Conservation (phyloP, 208 protist genomes). For the Wallacemonas sp. region DNA sequence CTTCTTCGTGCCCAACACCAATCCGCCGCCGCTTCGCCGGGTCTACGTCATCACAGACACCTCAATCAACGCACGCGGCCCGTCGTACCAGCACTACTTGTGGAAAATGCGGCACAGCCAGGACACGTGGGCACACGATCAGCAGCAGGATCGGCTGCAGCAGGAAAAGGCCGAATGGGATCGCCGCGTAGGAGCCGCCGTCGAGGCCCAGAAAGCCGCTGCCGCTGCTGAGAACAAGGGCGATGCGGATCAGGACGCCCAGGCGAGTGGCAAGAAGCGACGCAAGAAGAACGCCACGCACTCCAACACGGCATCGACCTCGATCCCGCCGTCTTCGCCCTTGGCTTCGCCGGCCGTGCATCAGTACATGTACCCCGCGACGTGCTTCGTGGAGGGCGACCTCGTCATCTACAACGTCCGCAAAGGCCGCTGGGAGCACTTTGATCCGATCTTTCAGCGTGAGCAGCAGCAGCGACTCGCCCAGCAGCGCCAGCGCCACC, state of each 20-base stretch:
- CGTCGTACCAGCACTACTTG: conserved; percentile 31
- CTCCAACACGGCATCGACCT: neutral
- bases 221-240: neutral
- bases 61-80: conserved; percentile 25
- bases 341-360: conserved; percentile 13
- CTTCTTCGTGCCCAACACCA: conserved; percentile 11
- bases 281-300: neutral
- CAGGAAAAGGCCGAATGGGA: neutral
- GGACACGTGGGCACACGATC: conserved; percentile 5
- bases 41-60: conserved; percentile 35
- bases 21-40: conserved; percentile 1
- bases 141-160: conserved; percentile 4
- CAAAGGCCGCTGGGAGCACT: conserved; percentile 39
- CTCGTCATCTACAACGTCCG: conserved; percentile 49
- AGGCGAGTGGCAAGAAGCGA: neutral
- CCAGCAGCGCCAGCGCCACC: conserved; percentile 11
- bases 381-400: conserved; percentile 55
- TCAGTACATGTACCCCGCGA: conserved; percentile 37
- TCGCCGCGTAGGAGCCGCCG: neutral
- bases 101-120: conserved; percentile 20
- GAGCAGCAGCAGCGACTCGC: conserved; percentile 18
- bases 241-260: neutral
- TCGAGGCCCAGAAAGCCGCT: neutral
- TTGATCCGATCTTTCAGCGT: conserved; percentile 35
- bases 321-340: neutral